Conservation (phyloP, 2,329 filamentous ascomycete genomes). For the Graphilbum ipis-grandicollis region DNA sequence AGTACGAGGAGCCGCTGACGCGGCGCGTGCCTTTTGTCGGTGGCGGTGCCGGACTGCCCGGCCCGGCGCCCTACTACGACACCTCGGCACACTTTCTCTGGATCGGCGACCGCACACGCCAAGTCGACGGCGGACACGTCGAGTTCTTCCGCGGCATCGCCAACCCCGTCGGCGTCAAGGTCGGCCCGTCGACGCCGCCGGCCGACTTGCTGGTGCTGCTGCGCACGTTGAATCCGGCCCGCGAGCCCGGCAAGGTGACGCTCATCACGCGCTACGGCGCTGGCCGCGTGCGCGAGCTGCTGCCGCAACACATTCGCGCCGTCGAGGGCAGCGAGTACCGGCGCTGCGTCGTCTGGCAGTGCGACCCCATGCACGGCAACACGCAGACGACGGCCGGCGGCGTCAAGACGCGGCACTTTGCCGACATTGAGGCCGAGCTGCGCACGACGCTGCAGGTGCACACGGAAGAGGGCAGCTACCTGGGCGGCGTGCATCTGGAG, state of each 20-base stretch:
- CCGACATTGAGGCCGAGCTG: slow-evolving; percentile 76
- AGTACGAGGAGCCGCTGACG: slow-evolving; percentile 84
- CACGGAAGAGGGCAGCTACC: slow-evolving; percentile 63
- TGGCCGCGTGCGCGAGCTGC: slow-evolving; percentile 52
- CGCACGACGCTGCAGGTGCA: slow-evolving; percentile 72
- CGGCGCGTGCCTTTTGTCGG: slow-evolving; percentile 43
- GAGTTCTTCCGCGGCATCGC: slow-evolving; percentile 95
- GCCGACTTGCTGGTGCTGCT: slow-evolving; percentile 65
- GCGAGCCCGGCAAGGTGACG: slow-evolving; percentile 83
- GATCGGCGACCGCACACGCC: slow-evolving; percentile 92
- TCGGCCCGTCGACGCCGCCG: slow-evolving; percentile 69
- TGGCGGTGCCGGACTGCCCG: neutral
- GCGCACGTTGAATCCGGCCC: slow-evolving; percentile 64
- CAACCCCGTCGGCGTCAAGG: slow-evolving; percentile 93
- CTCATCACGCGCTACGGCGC: slow-evolving; percentile 92
- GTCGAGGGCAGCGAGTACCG: slow-evolving; percentile 62
- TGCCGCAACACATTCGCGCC: slow-evolving; percentile 74
- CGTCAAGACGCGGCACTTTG: slow-evolving; percentile 85
- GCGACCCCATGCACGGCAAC: slow-evolving; percentile 95
- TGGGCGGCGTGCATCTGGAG: slow-evolving; percentile 90
- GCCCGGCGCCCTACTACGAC: slow-evolving; percentile 54
- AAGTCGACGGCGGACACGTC: slow-evolving; percentile 83
- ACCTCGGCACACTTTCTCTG: slow-evolving; percentile 95
- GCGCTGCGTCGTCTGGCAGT: slow-evolving; percentile 73
- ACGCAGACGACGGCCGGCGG: slow-evolving; percentile 52